Evolutionary conservation across 2,329 filamentous ascomycete species (phyloP).

Genomic region (Bipolaris oryzae): DNA sequence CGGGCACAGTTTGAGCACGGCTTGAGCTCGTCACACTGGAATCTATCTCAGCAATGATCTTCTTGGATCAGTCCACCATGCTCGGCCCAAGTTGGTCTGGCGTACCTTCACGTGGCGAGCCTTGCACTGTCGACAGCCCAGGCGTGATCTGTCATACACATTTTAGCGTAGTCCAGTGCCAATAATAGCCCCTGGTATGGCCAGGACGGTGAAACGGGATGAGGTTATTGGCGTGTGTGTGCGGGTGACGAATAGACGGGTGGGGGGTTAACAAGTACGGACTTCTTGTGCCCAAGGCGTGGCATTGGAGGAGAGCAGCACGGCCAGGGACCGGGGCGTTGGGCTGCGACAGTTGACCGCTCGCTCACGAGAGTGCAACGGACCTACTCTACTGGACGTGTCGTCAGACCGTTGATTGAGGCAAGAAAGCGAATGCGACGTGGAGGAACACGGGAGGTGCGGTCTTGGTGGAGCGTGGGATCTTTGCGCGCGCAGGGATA

Average conservation of each 20-base stretch:
- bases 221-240: constrained; percentile 3
- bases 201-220: not conserved
- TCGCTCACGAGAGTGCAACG: constrained; percentile 6
- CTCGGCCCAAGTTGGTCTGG: not conserved
- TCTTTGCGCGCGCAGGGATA: constrained; percentile 7
- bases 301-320: constrained; percentile 34
- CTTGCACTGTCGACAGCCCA: constrained; percentile 47
- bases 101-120: constrained; percentile 48
- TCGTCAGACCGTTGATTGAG: constrained; percentile 7
- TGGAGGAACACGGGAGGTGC: constrained; percentile 12
- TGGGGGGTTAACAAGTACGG: constrained; percentile 16
- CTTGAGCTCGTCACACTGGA: constrained; percentile 47
- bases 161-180: constrained; percentile 1
- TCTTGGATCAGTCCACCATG: constrained; percentile 8
- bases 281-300: constrained; percentile 48
- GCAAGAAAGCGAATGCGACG: constrained; percentile 16
- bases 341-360: constrained; percentile 19
- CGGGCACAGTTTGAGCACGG: constrained; percentile 48
- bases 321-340: constrained; percentile 12
- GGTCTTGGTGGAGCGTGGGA: constrained; percentile 10
- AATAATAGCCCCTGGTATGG: not conserved
- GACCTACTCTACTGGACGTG: constrained; percentile 9
- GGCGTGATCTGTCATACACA: constrained; percentile 22
- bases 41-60: constrained; percentile 17
- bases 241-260: constrained; percentile 7